Percentiles rank a stretch among this genome's conserved stretches.
Conservation (phyloP, 768 basidiomycete genomes). For the Agaricus subrufescens region DNA sequence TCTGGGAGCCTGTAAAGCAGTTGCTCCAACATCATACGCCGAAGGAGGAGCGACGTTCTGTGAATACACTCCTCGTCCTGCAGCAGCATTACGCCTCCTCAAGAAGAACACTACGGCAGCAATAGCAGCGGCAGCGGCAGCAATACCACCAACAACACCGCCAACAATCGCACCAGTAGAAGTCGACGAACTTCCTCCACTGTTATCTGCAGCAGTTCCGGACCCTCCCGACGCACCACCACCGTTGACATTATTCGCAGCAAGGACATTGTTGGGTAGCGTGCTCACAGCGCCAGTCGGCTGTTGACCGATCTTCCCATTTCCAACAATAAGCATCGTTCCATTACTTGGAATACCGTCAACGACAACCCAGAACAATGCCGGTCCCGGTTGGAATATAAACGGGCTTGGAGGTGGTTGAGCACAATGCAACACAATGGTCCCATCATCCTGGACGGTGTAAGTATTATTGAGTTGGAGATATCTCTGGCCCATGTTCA, state of each 20-base stretch:
- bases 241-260: constrained; percentile 38
- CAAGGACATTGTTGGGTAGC: constrained; percentile 48
- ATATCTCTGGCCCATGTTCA: constrained; percentile 85
- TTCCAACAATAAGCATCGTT: constrained; percentile 72
- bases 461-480: constrained; percentile 84
- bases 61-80: neutral
- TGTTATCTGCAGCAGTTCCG: constrained; percentile 8
- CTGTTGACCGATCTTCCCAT: constrained; percentile 73
- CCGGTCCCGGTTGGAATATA: constrained; percentile 87
- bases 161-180: constrained; percentile 44
- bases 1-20: constrained; percentile 15
- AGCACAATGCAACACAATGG: constrained; percentile 72
- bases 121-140: constrained; percentile 42
- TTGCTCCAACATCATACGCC: constrained; percentile 18
- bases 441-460: constrained; percentile 73
- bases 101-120: constrained; percentile 13
- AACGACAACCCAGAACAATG: constrained; percentile 76
- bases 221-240: constrained; percentile 17
- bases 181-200: constrained; percentile 18
- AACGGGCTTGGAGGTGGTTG: constrained; percentile 84
- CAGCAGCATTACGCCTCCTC: constrained; percentile 5
- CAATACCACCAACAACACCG: constrained; percentile 48
- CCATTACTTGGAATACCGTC: constrained; percentile 83
- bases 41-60: constrained; percentile 13
- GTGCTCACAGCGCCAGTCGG: constrained; percentile 35